Base-by-base conservation (phyloP, 2,329 filamentous ascomycete genomes). In the Pseudocercospora crystallina region DNA sequence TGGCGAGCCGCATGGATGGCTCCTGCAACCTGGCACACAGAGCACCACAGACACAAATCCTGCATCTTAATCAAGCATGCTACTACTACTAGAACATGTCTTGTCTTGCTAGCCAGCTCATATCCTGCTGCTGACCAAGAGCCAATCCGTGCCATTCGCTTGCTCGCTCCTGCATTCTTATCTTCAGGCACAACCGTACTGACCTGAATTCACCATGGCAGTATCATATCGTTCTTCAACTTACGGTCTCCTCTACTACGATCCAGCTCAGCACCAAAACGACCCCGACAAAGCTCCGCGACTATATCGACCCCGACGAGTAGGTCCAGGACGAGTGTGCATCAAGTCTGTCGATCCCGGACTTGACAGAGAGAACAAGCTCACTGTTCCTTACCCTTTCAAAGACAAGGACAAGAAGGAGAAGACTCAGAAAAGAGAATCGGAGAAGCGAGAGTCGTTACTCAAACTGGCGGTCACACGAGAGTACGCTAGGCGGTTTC, bases 291-390 rank as follows among this genome's bases (percentile, higher is more conserved):
- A 58, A 50, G 54, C 58, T 2, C 58, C 46, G 26, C 54, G 56
- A 42, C 70, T 75, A 59, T 81, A 79, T 63, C 73, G 76, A 62
- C 74, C 73, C 49, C 75, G 79, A 58, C 75, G 69, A 54, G 77
- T 79, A 56, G 73, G 80, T 59, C 79, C 78, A 42, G 79, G 81
- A 60, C 79, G 78, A 38, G 81, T 82, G 50, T 78, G 80, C 65
- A 80, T 82, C 51, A 74, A 73, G 54, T 76, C 73, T 48, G 80
- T 76, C 55, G 76, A 68, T 43, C 77, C 57, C 64, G 76, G 75
- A 57, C 58, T 60, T 60, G 41, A 68, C 65, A 63, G 61, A 47
- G 67, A 51, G 34, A 48, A 53, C 15, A 44, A 47, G 34, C 42
- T 37, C 14, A 29, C 49, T 42, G 47, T 54, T 38, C 51, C 47